Evolutionary conservation across 768 basidiomycete genomes (phyloP).

Genomic region (Trametopsis cervina): DNA sequence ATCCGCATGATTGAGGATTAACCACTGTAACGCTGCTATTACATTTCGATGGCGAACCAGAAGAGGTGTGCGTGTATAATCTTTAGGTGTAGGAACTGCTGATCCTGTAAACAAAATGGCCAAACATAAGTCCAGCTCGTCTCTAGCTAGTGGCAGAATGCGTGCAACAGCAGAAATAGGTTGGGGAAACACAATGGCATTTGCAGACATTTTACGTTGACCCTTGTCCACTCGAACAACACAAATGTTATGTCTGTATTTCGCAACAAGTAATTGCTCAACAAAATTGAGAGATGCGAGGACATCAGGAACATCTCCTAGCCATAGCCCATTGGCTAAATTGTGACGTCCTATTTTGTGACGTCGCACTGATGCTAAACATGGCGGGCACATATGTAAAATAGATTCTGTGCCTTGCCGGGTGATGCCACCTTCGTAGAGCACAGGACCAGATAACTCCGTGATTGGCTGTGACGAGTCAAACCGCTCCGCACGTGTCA

Average conservation of each 20-base stretch:
- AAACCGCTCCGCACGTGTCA: too few species aligned
- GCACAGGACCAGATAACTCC: too few species aligned
- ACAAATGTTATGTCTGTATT: slow-evolving; percentile 13
- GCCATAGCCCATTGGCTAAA: slow-evolving; percentile 7
- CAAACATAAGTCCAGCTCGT: slow-evolving; percentile 27
- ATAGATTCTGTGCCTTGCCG: too few species aligned
- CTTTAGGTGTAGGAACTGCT: slow-evolving; percentile 20
- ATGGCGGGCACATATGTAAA: too few species aligned
- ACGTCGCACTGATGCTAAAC: too few species aligned
- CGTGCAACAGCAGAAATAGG: slow-evolving; percentile 26
- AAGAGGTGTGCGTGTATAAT: slow-evolving; percentile 18
- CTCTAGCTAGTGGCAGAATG: slow-evolving; percentile 24
- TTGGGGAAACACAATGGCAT: slow-evolving; percentile 28
- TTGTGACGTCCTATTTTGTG: too few species aligned
- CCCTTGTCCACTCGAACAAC: too few species aligned
- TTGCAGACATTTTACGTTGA: slow-evolving; percentile 26
- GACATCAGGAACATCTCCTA: slow-evolving; percentile 2
- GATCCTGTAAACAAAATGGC: slow-evolving; percentile 26
- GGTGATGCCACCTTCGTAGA: too few species aligned
- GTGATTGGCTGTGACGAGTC: too few species aligned
- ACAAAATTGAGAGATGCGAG: background rate
- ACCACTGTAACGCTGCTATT: slow-evolving; percentile 8
- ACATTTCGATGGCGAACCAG: slow-evolving; percentile 8
- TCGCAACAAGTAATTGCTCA: slow-evolving; percentile 14
- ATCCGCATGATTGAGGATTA: slow-evolving; percentile 3